Evolutionary conservation across 306 rosid genomes (phyloP).

Genomic region (Citrullus colocynthis): DNA sequence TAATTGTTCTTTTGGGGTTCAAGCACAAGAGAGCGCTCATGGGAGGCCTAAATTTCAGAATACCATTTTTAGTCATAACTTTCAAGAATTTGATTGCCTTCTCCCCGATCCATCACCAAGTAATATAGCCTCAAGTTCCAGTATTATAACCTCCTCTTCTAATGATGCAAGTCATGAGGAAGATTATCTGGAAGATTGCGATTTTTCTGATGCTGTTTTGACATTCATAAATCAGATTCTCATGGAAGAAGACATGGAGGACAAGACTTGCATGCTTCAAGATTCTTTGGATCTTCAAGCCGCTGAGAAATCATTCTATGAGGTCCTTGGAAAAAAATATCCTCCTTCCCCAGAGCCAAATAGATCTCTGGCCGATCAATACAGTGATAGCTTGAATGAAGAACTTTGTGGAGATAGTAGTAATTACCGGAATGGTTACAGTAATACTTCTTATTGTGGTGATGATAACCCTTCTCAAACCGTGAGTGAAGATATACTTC

Average conservation of each 20-base stretch:
- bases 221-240: constrained; percentile 76
- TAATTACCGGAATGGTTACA: constrained; percentile 24
- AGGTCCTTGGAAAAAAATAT: constrained; percentile 70
- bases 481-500: constrained; percentile 24
- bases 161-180: constrained; percentile 39
- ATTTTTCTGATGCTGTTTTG: constrained; percentile 78
- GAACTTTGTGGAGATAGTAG: constrained; percentile 16
- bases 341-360: constrained; percentile 48
- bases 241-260: constrained; percentile 96
- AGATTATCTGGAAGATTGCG: constrained; percentile 71
- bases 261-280: constrained; percentile 68
- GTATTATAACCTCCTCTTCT: constrained; percentile 24
- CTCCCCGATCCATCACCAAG: constrained; percentile 21
- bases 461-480: constrained; percentile 16
- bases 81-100: constrained; percentile 24
- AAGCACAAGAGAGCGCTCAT: constrained; percentile 27
- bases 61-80: constrained; percentile 22
- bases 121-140: constrained; percentile 22
- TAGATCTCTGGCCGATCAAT: constrained; percentile 14
- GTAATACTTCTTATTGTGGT: constrained; percentile 20
- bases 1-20: constrained; percentile 30
- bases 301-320: constrained; percentile 83
- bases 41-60: constrained; percentile 20
- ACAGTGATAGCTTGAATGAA: constrained; percentile 23
- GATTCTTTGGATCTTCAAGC: constrained; percentile 91